Conservation (phyloP, 441 rosid species). For the Pelargonium australe region DNA sequence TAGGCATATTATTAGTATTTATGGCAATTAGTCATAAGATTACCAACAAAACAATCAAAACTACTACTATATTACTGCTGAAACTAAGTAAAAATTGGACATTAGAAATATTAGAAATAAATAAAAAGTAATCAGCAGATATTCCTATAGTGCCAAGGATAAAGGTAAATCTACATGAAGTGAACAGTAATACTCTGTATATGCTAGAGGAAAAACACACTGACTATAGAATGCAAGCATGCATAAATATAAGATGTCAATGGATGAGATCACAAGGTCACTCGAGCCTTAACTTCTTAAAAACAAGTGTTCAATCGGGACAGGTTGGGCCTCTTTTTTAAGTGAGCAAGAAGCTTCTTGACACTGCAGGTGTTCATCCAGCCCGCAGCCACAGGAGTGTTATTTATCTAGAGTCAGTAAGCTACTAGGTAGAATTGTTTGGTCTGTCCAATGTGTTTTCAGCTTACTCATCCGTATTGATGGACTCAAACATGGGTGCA, state of each 20-base stretch:
- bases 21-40: not conserved
- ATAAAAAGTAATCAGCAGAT: not conserved
- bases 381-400: not conserved
- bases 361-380: not conserved
- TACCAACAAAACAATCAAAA: not conserved
- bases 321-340: not conserved
- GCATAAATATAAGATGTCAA: not conserved
- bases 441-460: not conserved
- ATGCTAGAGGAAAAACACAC: not conserved
- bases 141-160: not conserved
- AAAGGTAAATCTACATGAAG: not conserved
- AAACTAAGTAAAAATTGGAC: not conserved
- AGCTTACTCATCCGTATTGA: not conserved
- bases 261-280: not conserved
- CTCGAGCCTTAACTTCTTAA: not conserved
- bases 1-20: conserved; percentile 24
- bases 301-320: not conserved
- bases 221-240: not conserved
- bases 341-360: not conserved
- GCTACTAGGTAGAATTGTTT: too few species aligned
- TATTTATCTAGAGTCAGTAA: too few species aligned
- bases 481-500: not conserved
- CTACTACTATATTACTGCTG: not conserved
- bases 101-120: not conserved
- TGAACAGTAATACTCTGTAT: not conserved